phyloP scores from a whole-genome alignment of 2,329 filamentous ascomycete species.

The Sphaceloma murrayae region DNA sequence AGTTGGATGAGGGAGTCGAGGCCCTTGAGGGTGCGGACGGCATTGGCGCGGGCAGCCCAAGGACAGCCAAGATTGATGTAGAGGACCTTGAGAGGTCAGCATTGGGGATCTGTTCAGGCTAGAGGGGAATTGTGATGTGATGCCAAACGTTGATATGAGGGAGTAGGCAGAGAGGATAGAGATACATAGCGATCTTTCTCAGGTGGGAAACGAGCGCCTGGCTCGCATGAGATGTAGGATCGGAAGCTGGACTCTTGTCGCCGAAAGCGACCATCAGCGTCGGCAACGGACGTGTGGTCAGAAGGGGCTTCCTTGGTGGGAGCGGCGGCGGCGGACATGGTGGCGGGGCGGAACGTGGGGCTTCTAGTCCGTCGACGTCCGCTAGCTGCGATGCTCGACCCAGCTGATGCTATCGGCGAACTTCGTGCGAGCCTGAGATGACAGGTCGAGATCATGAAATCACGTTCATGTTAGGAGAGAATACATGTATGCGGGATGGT shows the following conservation, averaged over 20 bases:
- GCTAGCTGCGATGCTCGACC: too few species aligned
- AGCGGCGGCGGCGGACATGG: slow-evolving; percentile 3
- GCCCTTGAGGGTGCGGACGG: slow-evolving; percentile 42
- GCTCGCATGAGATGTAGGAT: slow-evolving; percentile 44
- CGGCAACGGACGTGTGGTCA: slow-evolving; percentile 19
- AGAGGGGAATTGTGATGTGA: too few species aligned
- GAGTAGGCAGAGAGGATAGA: background rate
- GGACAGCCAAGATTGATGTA: slow-evolving; percentile 54
- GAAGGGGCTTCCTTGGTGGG: background rate
- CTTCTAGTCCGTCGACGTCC: background rate
- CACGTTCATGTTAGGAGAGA: background rate
- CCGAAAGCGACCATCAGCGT: slow-evolving; percentile 44
- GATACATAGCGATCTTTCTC: slow-evolving; percentile 49
- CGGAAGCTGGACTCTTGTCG: slow-evolving; percentile 48
- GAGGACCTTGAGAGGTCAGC: slow-evolving; percentile 29
- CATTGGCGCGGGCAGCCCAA: slow-evolving; percentile 48
- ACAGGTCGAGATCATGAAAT: too few species aligned
- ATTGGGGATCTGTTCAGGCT: too few species aligned
- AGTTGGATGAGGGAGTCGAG: slow-evolving; percentile 42
- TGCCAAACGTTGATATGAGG: too few species aligned
- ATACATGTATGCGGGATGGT: background rate
- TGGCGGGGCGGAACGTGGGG: background rate
- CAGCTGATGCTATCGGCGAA: too few species aligned
- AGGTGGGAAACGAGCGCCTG: slow-evolving; percentile 45
- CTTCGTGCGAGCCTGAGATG: too few species aligned